phyloP scores from a whole-genome alignment of 1,284 basidiomycete genomes.

The Paramarasmius palmivorus region DNA sequence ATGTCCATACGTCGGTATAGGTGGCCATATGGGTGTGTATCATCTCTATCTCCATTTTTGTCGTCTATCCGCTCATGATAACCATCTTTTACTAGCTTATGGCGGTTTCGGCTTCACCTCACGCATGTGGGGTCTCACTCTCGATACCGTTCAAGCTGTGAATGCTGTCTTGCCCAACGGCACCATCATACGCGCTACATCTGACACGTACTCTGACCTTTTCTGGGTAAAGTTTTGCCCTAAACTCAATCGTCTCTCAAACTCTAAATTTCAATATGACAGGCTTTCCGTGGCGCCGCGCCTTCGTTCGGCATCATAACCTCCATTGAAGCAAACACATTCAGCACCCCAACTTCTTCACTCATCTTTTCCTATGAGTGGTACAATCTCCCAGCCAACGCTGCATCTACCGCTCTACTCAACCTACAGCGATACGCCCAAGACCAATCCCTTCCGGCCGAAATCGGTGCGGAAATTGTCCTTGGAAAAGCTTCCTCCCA shows the following conservation, averaged over 20 bases:
- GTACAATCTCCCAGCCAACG: constrained; percentile 11
- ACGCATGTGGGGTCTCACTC: constrained; percentile 28
- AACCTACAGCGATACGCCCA: constrained; percentile 18
- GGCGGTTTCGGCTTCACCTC: constrained; percentile 28
- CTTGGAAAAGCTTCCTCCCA: constrained; percentile 1
- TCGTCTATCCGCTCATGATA: background rate
- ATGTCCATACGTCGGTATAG: constrained; percentile 28
- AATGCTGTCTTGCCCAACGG: constrained; percentile 31
- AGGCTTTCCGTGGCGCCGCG: constrained; percentile 32
- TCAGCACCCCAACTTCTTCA: constrained; percentile 23
- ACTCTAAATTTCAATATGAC: background rate
- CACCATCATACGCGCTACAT: constrained; percentile 23
- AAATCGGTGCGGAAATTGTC: constrained; percentile 14
- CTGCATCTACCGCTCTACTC: constrained; percentile 17
- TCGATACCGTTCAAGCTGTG: constrained; percentile 27
- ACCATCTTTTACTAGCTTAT: constrained; percentile 4
- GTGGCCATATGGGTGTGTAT: constrained; percentile 23
- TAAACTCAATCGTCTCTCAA: no score
- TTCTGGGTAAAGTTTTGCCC: constrained; percentile 27
- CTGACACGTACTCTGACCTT: constrained; percentile 25
- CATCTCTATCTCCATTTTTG: background rate
- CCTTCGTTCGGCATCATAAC: constrained; percentile 34
- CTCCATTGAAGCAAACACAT: constrained; percentile 26
- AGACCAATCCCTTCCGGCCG: constrained; percentile 12
- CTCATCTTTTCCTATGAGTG: constrained; percentile 21